Base-by-base conservation (phyloP, 2,329 filamentous ascomycete species). In the Fusarium sp. region DNA sequence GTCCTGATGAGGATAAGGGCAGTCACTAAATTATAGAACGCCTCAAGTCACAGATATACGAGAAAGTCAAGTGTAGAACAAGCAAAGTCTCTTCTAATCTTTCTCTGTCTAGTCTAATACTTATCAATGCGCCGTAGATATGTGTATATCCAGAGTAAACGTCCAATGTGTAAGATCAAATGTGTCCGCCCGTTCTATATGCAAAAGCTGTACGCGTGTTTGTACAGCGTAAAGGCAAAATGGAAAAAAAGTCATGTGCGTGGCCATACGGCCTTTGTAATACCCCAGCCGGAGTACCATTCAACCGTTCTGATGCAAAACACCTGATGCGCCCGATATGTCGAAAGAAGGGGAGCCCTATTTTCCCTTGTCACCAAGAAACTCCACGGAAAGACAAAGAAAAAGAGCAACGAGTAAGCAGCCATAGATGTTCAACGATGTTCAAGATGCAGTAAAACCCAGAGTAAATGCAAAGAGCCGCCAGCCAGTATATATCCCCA, bases 91-190 rank as follows among this genome's bases (percentile, higher is more conserved):
- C 40, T 59, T 66, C 46, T 61, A 54, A 17, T 56, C 45, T 65
- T 66, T 54, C 56, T 59, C 42, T 51, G 51, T 70, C 69, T 71
- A 70, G 44, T 72, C 69, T 72, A 70, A 65, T 70, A 51, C 48
- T 49, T 34, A 61, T 40, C 56, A 45, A 51, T 51, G 61, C 64
- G 62, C 65, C 60, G 43, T 36, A 47, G 65, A 69, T 72, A 62
- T 71, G 67, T 36, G 34, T 36, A 36, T 36, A 17, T 23, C 23
- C 62, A 70, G 57, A 51, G 40, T 38, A 26, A 40, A 68, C 54
- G 42, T 53, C 50, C 62, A 56, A 32, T 56, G 52, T 65, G 57
- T 44, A 44, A 56, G 51, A 40, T 59, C 56, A 39, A 56, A 65
- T 69, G 36, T 51, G 46, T 53, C 54, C 47, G 45, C 61, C 65